Base-by-base conservation (phyloP, 129 eudicot genomes). In the carrot (Daucus carota) region DNA sequence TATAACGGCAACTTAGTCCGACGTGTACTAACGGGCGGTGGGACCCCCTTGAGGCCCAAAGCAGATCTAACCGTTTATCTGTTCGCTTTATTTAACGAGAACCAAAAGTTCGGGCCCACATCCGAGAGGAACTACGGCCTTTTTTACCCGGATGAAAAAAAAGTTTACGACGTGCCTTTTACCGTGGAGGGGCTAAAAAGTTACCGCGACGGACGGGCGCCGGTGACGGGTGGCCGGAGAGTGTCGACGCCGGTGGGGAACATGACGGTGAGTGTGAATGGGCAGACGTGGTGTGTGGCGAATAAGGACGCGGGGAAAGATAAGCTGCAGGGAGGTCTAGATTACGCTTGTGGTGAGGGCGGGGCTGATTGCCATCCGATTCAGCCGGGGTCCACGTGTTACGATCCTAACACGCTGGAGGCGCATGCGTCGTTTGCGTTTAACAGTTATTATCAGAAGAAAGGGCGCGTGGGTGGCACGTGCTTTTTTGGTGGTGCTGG, bases 401-500 rank as follows among this genome's bases (percentile, higher is more conserved):
- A 77, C 67, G 89, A 94, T 87, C 99, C 99, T 72, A 89, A 91
- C 57, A 94, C 99, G 74, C 26, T 94, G 1, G 93, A 84, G 73
- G 93, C 99, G 1, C 99, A 91, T 63, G 99, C 99, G 0, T 91
- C 99, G 63, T 94, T n/a, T 62, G 99, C 99, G 3, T 94, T 94
- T 83, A 94, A 94, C 68, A 94, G 97, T 66, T 94, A 86, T 47
- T 94, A 89, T 65, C 97, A 93, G 81, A 93, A 83, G 84, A 89
- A 82, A 54, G 89, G 87, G 11, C 90, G 98, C 1, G 90, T 90
- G 13, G 81, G 75, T 17, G 97, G 96, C 3, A 76, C 97, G 22
- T 93, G 98, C 70, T 92, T 73, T 74, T 93, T 91, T 44, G 93
- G 96, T 63, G 99, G 97, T 62, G 90, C 97, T 33, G 98, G 90